These are phyloP conservation scores for Trichoderma atroviride DNA, from an alignment of 2,329 filamentous ascomycete species.

Conservation along the genomic window DNA sequence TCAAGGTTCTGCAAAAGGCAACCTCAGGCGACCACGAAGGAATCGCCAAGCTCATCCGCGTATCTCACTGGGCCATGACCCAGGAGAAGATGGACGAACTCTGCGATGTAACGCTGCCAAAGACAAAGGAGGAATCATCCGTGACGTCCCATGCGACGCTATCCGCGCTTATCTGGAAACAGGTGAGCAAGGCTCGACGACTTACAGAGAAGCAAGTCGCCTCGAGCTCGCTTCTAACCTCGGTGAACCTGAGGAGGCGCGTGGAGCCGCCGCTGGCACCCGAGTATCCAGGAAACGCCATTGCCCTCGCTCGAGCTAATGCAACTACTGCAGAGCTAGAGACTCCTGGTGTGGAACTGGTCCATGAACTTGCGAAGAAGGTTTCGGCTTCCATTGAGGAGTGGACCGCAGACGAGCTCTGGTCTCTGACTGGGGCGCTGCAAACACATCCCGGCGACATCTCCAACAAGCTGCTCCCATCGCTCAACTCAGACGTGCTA, in stretches of 20 bases:
- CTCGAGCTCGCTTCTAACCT: slow-evolving; percentile 25
- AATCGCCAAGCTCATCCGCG: slow-evolving; percentile 21
- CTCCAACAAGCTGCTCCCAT: slow-evolving; percentile 21
- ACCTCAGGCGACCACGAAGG: slow-evolving; percentile 20
- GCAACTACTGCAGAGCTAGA: slow-evolving; percentile 22
- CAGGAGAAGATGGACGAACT: slow-evolving; percentile 23
- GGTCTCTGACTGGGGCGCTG: slow-evolving; percentile 25
- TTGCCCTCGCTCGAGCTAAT: slow-evolving; percentile 23
- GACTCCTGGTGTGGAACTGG: slow-evolving; percentile 13
- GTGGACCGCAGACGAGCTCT: slow-evolving; percentile 26
- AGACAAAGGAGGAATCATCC: slow-evolving; percentile 14
- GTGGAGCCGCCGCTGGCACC: slow-evolving; percentile 26
- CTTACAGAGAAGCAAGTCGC: slow-evolving; percentile 25
- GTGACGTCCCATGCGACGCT: slow-evolving; percentile 25
- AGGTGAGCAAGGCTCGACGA: slow-evolving; percentile 23
- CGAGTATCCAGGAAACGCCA: slow-evolving; percentile 27
- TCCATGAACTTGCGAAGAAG: slow-evolving; percentile 24
- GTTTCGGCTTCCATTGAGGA: slow-evolving; percentile 24
- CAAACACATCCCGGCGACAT: slow-evolving; percentile 17
- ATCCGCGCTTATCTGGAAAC: slow-evolving; percentile 28
- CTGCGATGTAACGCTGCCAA: slow-evolving; percentile 17
- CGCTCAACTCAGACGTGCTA: slow-evolving; percentile 23
- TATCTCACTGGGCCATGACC: slow-evolving; percentile 24
- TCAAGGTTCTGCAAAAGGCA: slow-evolving; percentile 25
- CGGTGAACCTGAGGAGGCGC: slow-evolving; percentile 26